phyloP scores from a whole-genome alignment of 1,284 basidiomycete genomes.

The Termitomyces sp. region DNA sequence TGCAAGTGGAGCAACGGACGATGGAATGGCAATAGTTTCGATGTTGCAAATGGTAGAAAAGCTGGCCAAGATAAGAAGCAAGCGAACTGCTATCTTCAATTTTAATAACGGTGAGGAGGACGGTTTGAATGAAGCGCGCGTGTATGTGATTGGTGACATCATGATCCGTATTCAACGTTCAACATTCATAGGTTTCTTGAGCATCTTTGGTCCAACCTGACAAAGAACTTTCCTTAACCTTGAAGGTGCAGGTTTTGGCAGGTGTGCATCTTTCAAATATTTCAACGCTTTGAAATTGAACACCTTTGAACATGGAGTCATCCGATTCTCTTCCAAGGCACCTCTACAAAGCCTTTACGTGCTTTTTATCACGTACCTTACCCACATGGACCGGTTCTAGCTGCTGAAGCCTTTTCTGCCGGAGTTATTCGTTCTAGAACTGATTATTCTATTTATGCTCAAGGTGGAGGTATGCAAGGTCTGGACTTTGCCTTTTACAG shows the following conservation, averaged over 20 bases:
- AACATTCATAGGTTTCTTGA: slow-evolving; percentile 47
- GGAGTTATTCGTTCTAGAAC: slow-evolving; percentile 61
- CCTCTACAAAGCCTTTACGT: slow-evolving; percentile 45
- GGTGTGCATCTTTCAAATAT: slow-evolving; percentile 37
- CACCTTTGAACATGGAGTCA: slow-evolving; percentile 34
- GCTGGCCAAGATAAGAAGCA: slow-evolving; percentile 47
- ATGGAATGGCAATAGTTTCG: slow-evolving; percentile 69
- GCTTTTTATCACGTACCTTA: slow-evolving; percentile 51
- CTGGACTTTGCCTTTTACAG: slow-evolving; percentile 73
- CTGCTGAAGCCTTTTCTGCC: slow-evolving; percentile 58
- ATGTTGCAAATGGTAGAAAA: slow-evolving; percentile 62
- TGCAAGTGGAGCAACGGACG: slow-evolving; percentile 69
- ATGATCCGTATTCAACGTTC: background rate
- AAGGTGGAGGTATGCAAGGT: slow-evolving; percentile 46
- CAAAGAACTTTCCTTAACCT: slow-evolving; percentile 69
- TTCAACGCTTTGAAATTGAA: background rate
- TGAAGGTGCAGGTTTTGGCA: slow-evolving; percentile 76
- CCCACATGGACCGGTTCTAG: slow-evolving; percentile 64
- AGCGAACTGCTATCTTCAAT: slow-evolving; percentile 67
- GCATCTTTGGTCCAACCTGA: slow-evolving; percentile 68
- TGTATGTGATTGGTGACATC: slow-evolving; percentile 34
- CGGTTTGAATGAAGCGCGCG: slow-evolving; percentile 63
- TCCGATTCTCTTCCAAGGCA: slow-evolving; percentile 63
- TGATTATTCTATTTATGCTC: slow-evolving; percentile 62
- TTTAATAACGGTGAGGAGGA: slow-evolving; percentile 83